Base-by-base conservation (phyloP, 208 protist species). In the Trypanosoma rangeli region DNA sequence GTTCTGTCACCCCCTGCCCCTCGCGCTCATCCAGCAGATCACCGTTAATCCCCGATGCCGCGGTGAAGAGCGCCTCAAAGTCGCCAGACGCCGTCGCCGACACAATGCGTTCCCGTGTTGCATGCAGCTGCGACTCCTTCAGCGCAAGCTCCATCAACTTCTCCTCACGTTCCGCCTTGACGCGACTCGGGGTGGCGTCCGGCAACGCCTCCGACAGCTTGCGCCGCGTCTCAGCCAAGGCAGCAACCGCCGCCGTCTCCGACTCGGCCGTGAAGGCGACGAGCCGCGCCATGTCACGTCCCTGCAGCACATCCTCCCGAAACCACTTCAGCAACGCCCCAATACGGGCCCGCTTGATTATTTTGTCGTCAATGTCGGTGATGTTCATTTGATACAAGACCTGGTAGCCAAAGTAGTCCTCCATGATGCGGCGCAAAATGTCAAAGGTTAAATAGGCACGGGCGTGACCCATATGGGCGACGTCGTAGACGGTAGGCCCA, bases 291-390 rank as follows among this genome's bases (percentile, higher is more conserved):
- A 84, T 20, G 52, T 80, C 76, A n/a, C 15, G 42, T n/a, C 58
- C 76, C 28, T 70, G 59, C 42, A 84, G 68, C 29, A 56, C 68
- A 64, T 81, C 75, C 9, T 49, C 37, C 55, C 83, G 77, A 72
- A 92, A 98, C 53, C 89, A 58, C 12, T 84, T 77, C 28, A 98
- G 74, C 16, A 98, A 90, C 54, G 93, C 79, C 71, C 94, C 94
- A 60, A 94, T 82, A 39, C 97, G 82, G 2, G 96, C 93, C n/a
- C 89, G 83, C 64, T 97, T 92, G 58, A 99, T 98, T 65, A 99
- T 99, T 71, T 99, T 99, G 83, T 99, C 98, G 70, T 99, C 98
- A 70, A 99, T 97, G 74, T 99, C 98, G 18, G 98, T 99, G 55
- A 99, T 98, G 79, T 99, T 99, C 94, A 99, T 98, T 67, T 94